Evolutionary conservation across 148 eudicot species (phyloP).

Genomic region (Fagopyrum tataricum): DNA sequence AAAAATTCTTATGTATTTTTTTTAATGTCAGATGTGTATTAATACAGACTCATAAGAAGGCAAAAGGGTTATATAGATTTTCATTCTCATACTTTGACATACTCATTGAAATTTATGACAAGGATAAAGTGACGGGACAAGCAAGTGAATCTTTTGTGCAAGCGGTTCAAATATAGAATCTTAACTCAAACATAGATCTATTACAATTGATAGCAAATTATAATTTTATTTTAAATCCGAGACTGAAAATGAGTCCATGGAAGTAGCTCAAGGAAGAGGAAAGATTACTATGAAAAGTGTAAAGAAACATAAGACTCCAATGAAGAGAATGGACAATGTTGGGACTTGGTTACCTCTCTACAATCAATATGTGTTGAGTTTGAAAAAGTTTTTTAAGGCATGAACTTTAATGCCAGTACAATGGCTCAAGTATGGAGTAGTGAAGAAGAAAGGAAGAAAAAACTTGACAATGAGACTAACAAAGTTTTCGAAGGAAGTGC

Average conservation of each 20-base stretch:
- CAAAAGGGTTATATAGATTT: neutral
- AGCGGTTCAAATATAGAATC: no score
- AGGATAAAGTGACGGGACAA: neutral
- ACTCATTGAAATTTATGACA: neutral
- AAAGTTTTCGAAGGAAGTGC: neutral
- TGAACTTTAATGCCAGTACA: neutral
- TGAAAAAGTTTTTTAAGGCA: neutral
- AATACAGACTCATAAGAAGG: slow-evolving; percentile 8
- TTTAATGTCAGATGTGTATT: neutral
- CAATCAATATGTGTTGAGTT: neutral
- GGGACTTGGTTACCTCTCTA: neutral
- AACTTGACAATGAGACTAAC: neutral
- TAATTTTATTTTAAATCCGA: no score
- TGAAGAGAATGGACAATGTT: neutral
- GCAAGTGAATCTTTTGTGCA: slow-evolving; percentile 3
- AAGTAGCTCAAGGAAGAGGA: neutral
- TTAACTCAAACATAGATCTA: no score
- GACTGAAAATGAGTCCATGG: neutral
- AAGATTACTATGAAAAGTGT: neutral
- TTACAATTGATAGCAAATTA: no score
- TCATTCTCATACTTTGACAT: slow-evolving; percentile 1
- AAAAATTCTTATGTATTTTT: neutral
- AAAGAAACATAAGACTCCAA: neutral
- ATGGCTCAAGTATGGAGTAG: neutral
- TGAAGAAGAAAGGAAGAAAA: neutral